Percentiles rank a stretch among this genome's conserved stretches.
Conservation (phyloP, 2,329 filamentous ascomycete species). For the Rutstroemia sp. region DNA sequence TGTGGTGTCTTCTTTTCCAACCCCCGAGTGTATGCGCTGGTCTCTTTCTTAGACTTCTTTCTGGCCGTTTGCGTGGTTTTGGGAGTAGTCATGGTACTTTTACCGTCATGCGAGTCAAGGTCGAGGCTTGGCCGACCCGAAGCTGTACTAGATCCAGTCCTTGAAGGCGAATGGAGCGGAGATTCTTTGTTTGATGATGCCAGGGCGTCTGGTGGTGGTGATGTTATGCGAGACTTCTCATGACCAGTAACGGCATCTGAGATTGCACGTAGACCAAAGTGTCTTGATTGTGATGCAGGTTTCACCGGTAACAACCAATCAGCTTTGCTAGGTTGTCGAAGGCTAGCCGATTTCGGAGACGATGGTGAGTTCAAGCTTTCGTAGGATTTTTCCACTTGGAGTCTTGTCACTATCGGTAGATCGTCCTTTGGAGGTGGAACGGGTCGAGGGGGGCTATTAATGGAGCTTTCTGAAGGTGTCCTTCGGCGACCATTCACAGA, state of each 20-base stretch:
- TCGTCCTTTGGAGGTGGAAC: slow-evolving; percentile 49
- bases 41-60: slow-evolving; percentile 85
- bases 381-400: slow-evolving; percentile 36
- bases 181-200: slow-evolving; percentile 42
- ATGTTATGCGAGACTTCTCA: slow-evolving; percentile 45
- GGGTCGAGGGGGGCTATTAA: slow-evolving; percentile 54
- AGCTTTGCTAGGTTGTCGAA: slow-evolving; percentile 32
- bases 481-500: slow-evolving; percentile 26
- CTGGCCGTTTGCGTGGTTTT: slow-evolving; percentile 43
- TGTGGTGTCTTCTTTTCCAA: slow-evolving; percentile 72
- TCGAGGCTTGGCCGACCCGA: slow-evolving; percentile 67
- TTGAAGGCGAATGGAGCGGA: slow-evolving; percentile 55
- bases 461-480: slow-evolving; percentile 41
- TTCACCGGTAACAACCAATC: slow-evolving; percentile 47
- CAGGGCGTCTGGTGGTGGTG: slow-evolving; percentile 37
- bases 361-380: slow-evolving; percentile 27
- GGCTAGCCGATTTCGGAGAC: slow-evolving; percentile 39
- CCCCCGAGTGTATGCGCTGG: slow-evolving; percentile 86
- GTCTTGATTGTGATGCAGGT: slow-evolving; percentile 42
- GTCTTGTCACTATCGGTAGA: slow-evolving; percentile 52
- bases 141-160: slow-evolving; percentile 69
- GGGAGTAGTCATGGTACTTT: slow-evolving; percentile 42
- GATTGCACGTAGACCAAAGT: slow-evolving; percentile 71
- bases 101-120: slow-evolving; percentile 64
- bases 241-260: slow-evolving; percentile 63